Evolutionary conservation across 2,329 filamentous ascomycete genomes (phyloP).

Genomic region (Talaromyces marneffei): DNA sequence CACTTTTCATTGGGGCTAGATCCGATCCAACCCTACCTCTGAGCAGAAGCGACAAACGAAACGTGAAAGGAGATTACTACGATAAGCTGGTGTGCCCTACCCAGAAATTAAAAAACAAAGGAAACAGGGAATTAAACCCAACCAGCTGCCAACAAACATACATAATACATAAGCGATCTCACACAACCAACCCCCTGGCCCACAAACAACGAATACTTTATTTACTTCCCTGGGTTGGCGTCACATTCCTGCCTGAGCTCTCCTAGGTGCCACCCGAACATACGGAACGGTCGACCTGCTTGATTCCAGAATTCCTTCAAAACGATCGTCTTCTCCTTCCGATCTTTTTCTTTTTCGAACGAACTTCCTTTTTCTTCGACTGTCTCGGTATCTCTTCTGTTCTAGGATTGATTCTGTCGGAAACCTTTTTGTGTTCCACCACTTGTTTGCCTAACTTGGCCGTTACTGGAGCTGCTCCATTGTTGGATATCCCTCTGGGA

Average conservation of each 20-base stretch:
- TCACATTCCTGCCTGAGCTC: slow-evolving; percentile 31
- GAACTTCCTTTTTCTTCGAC: slow-evolving; percentile 18
- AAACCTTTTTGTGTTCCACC: slow-evolving; percentile 9
- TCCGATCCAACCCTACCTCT: neutral
- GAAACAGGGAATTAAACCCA: neutral
- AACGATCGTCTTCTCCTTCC: slow-evolving; percentile 28
- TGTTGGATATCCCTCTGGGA: neutral
- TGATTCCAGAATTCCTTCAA: slow-evolving; percentile 22
- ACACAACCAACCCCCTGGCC: slow-evolving; percentile 3
- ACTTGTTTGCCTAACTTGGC: slow-evolving; percentile 8
- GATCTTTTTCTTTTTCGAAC: slow-evolving; percentile 20
- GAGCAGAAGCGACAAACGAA: neutral
- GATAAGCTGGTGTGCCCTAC: neutral
- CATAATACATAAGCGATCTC: slow-evolving; percentile 1
- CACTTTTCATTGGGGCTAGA: neutral
- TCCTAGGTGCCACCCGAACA: slow-evolving; percentile 14
- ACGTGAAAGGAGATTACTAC: neutral
- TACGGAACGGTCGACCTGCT: slow-evolving; percentile 6
- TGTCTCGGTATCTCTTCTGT: slow-evolving; percentile 24
- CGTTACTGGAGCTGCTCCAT: neutral
- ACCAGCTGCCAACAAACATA: neutral
- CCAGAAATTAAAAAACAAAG: slow-evolving; percentile 4
- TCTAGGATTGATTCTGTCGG: slow-evolving; percentile 5
- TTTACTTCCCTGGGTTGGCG: slow-evolving; percentile 17
- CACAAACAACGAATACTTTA: slow-evolving; percentile 8